Percentiles rank a stretch among this genome's conserved stretches.
These are phyloP conservation scores for Colletotrichum ledebouriae DNA, from an alignment of 2,329 filamentous ascomycete genomes.

Conservation along the genomic window DNA sequence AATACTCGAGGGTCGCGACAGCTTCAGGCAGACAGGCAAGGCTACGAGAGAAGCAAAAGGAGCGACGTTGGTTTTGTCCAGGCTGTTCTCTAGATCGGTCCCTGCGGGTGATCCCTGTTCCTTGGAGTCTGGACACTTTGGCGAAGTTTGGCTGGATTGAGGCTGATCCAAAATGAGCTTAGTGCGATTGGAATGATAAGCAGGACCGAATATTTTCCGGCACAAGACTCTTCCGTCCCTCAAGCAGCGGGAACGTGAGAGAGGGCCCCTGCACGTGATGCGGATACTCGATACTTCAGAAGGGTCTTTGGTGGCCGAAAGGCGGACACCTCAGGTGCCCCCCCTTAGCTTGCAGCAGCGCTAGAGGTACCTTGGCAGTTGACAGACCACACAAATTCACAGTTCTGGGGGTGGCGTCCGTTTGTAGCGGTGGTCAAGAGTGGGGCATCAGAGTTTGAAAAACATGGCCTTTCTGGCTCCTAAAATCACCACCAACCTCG, in stretches of 20 bases:
- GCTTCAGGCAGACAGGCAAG: conserved; percentile 31
- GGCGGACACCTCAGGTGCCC: conserved; percentile 4
- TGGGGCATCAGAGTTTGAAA: conserved; percentile 43
- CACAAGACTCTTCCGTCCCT: background rate
- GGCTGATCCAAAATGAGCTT: conserved; percentile 38
- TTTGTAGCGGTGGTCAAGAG: conserved; percentile 41
- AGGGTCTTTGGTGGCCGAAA: conserved; percentile 28
- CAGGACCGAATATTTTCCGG: conserved; percentile 41
- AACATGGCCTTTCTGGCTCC: conserved; percentile 44
- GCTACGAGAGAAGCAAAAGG: conserved; percentile 22
- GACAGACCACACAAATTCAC: conserved; percentile 10
- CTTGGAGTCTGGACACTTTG: conserved; percentile 43
- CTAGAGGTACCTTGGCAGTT: conserved; percentile 23
- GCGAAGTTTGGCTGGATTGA: conserved; percentile 41
- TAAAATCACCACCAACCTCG: conserved; percentile 47
- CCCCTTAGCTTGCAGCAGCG: conserved; percentile 5
- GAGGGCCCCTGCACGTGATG: conserved; percentile 39
- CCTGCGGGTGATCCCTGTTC: conserved; percentile 40
- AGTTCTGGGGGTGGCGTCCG: conserved; percentile 36
- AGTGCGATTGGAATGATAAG: conserved; percentile 14
- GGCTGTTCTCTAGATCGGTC: conserved; percentile 42
- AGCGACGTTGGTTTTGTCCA: conserved; percentile 42
- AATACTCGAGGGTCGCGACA: conserved; percentile 22
- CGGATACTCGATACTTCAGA: conserved; percentile 33
- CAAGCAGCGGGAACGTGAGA: background rate